Conservation (phyloP, 2,329 filamentous ascomycete species). For the Curvularia hawaiiensis region DNA sequence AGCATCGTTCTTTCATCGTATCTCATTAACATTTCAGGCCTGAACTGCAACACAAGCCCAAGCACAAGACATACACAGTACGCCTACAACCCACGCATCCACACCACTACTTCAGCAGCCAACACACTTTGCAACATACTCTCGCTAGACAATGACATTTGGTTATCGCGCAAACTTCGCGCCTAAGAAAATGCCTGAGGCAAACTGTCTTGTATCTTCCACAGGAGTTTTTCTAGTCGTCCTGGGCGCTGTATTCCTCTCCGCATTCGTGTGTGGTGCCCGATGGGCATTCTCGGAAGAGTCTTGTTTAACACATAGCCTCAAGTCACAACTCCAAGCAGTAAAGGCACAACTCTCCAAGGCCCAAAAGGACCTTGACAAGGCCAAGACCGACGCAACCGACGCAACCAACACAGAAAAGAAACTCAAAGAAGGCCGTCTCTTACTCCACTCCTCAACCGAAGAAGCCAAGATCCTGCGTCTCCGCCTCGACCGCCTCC, state of each 20-base stretch:
- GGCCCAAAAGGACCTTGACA: background rate
- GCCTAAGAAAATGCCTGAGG: no score
- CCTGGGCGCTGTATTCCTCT: no score
- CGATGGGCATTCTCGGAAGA: no score
- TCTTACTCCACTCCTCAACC: no score
- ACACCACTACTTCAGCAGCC: background rate
- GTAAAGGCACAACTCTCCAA: background rate
- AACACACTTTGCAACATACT: background rate
- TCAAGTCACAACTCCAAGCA: background rate
- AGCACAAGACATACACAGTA: background rate
- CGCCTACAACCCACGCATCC: background rate
- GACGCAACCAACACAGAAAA: background rate
- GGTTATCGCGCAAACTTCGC: no score
- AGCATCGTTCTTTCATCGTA: background rate
- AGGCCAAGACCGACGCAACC: background rate
- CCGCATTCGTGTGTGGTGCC: no score
- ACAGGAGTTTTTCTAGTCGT: no score
- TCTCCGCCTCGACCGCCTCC: no score
- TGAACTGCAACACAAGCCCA: background rate
- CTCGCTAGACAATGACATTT: background rate
- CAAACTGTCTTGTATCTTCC: no score
- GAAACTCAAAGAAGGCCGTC: background rate
- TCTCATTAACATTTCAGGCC: background rate
- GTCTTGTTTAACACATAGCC: background rate
- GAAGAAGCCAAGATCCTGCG: no score